Conservation (phyloP, 495 filamentous ascomycete species). For the Aspergillus coremiiformis region DNA sequence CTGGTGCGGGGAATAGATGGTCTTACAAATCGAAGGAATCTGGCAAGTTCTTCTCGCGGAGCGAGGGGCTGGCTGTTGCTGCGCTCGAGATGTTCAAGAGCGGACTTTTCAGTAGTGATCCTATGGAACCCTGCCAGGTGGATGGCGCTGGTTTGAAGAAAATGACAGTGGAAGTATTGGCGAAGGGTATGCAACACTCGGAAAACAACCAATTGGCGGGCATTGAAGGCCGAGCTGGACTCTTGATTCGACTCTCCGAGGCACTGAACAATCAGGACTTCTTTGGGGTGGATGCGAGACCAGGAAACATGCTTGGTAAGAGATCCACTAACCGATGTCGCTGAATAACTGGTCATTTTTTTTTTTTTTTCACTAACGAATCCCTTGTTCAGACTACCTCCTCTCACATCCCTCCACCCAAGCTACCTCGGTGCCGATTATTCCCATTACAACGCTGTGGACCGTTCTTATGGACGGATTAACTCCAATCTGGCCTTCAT, state of each 20-base stretch:
- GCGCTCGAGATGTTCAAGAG: constrained; percentile 97
- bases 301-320: constrained; percentile 92
- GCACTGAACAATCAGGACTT: constrained; percentile 76
- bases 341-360: not conserved
- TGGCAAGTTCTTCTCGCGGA: constrained; percentile 73
- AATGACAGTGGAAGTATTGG: constrained; percentile 65
- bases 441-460: constrained; percentile 90
- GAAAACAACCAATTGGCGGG: constrained; percentile 79
- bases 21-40: constrained; percentile 88
- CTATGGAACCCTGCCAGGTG: constrained; percentile 75
- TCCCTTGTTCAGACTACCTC: constrained; percentile 62
- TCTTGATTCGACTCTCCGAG: constrained; percentile 67
- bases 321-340: not conserved
- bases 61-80: constrained; percentile 88
- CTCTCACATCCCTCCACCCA: constrained; percentile 84
- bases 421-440: constrained; percentile 77
- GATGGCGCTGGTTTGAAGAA: constrained; percentile 73
- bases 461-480: constrained; percentile 81
- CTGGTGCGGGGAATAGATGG: constrained; percentile 59
- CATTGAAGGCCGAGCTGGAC: constrained; percentile 74
- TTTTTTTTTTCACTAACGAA: constrained; percentile 7
- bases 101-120: constrained; percentile 84
- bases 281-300: constrained; percentile 78
- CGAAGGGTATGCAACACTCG: constrained; percentile 75
- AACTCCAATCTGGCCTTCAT: constrained; percentile 79